Evolutionary conservation across 2,329 filamentous ascomycete species (phyloP).

Genomic region (Pseudonectria foliicola): DNA sequence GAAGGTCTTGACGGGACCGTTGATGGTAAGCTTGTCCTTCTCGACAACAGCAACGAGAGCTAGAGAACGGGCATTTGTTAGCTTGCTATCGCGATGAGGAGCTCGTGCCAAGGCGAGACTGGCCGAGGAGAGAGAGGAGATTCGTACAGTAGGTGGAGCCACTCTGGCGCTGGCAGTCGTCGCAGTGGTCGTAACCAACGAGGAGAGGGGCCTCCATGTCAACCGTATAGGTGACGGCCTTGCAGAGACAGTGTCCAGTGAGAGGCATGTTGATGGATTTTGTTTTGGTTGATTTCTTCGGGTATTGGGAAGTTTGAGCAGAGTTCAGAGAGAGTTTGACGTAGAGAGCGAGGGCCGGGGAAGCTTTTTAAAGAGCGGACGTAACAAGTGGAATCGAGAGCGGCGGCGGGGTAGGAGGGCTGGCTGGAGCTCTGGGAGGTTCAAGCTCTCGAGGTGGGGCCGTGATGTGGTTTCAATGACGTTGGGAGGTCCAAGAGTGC

Average conservation of each 20-base stretch:
- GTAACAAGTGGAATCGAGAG: neutral
- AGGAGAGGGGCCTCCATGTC: conserved; percentile 44
- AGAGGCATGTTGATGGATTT: conserved; percentile 50
- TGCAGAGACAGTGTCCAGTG: conserved; percentile 64
- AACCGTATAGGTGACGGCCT: conserved; percentile 60
- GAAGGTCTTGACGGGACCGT: conserved; percentile 59
- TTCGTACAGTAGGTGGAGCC: conserved; percentile 60
- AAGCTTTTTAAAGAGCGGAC: neutral
- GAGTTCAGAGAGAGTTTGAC: neutral
- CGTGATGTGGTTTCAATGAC: too few relatives aligned
- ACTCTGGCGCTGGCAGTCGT: conserved; percentile 64
- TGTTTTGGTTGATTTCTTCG: conserved; percentile 1
- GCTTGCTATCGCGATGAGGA: neutral
- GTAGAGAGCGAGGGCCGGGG: too few relatives aligned
- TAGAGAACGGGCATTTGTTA: conserved; percentile 23
- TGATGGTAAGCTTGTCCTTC: conserved; percentile 58
- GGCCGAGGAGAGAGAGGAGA: neutral
- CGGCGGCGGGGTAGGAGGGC: neutral
- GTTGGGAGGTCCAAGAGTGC: too few relatives aligned
- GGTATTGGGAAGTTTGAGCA: conserved; percentile 1
- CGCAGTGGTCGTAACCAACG: conserved; percentile 64
- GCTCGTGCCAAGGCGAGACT: neutral
- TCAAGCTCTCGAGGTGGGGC: too few relatives aligned
- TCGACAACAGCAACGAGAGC: conserved; percentile 59
- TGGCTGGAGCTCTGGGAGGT: too few relatives aligned